Conservation (phyloP, 768 basidiomycete genomes). For the Clathrus columnatus region DNA sequence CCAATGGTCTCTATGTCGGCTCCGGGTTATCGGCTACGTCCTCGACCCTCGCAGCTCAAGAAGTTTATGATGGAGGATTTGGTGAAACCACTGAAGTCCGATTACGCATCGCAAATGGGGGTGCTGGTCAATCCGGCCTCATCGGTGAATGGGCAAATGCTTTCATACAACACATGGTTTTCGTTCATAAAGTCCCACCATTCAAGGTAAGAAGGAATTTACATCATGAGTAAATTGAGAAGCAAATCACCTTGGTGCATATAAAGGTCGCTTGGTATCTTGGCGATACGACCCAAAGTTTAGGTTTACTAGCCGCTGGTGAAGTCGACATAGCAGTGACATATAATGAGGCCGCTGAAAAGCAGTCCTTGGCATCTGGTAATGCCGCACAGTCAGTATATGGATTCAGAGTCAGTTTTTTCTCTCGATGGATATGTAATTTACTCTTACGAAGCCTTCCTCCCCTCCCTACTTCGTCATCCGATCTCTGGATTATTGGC, state of each 20-base stretch:
- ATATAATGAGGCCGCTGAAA: slow-evolving; percentile 45
- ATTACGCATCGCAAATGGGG: slow-evolving; percentile 41
- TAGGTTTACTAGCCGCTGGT: slow-evolving; percentile 33
- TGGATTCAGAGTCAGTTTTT: slow-evolving; percentile 34
- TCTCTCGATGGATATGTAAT: too few species aligned
- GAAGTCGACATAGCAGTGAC: slow-evolving; percentile 43
- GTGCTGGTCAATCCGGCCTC: slow-evolving; percentile 44
- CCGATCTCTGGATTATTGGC: not conserved
- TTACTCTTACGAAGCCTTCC: too few species aligned
- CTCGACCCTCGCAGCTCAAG: slow-evolving; percentile 11
- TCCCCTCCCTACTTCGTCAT: too few species aligned
- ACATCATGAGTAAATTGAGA: too few species aligned
- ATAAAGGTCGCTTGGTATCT: slow-evolving; percentile 46
- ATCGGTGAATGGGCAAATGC: slow-evolving; percentile 38
- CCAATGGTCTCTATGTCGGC: too few species aligned
- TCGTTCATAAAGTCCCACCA: slow-evolving; percentile 19
- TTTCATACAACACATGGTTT: slow-evolving; percentile 34
- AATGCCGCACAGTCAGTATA: slow-evolving; percentile 29
- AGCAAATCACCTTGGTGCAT: not conserved
- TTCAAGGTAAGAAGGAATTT: slow-evolving; percentile 25
- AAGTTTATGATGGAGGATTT: slow-evolving; percentile 35
- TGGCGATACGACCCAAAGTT: slow-evolving; percentile 46
- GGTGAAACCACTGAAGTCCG: slow-evolving; percentile 24
- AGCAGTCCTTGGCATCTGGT: slow-evolving; percentile 24
- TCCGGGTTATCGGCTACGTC: too few species aligned